phyloP scores from a whole-genome alignment of 345 rosid species.

The Aquilaria sinensis region DNA sequence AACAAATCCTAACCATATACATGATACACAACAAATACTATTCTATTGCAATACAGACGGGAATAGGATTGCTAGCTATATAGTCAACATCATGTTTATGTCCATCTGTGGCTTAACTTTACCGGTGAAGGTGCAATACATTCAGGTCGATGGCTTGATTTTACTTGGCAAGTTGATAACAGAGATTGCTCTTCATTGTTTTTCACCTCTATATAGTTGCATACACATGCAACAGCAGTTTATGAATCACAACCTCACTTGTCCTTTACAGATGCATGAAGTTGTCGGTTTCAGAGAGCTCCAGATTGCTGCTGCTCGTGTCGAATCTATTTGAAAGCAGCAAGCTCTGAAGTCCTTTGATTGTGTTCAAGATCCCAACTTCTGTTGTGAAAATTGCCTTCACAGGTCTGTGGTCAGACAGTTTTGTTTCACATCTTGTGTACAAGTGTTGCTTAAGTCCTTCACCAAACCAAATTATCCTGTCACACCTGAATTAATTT shows the following conservation, averaged over 20 bases:
- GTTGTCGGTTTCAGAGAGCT: conserved; percentile 23
- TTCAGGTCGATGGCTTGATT: too few species aligned
- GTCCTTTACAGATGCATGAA: conserved; percentile 16
- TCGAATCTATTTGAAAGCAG: conserved; percentile 55
- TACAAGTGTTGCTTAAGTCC: conserved; percentile 62
- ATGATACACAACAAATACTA: too few species aligned
- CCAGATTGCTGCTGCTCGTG: conserved; percentile 17
- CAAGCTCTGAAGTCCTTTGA: conserved; percentile 30
- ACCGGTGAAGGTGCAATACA: too few species aligned
- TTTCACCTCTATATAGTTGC: too few species aligned
- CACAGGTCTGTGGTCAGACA: conserved; percentile 83
- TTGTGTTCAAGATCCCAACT: conserved; percentile 21
- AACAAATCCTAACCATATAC: too few species aligned
- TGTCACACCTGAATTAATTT: conserved; percentile 45
- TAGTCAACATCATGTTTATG: too few species aligned
- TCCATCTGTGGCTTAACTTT: too few species aligned
- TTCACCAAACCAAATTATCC: conserved; percentile 65
- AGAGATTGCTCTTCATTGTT: too few species aligned
- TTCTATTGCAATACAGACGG: too few species aligned
- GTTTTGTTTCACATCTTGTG: conserved; percentile 52
- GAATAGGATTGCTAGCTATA: too few species aligned
- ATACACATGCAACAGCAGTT: too few species aligned
- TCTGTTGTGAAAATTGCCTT: conserved; percentile 52
- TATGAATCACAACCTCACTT: conserved; percentile 9
- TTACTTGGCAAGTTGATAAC: too few species aligned